A percentile compares a stretch with the other conserved stretches of the same genome.
phyloP scores from a whole-genome alignment of 2,329 filamentous ascomycete genomes.

The Fusarium hostae region DNA sequence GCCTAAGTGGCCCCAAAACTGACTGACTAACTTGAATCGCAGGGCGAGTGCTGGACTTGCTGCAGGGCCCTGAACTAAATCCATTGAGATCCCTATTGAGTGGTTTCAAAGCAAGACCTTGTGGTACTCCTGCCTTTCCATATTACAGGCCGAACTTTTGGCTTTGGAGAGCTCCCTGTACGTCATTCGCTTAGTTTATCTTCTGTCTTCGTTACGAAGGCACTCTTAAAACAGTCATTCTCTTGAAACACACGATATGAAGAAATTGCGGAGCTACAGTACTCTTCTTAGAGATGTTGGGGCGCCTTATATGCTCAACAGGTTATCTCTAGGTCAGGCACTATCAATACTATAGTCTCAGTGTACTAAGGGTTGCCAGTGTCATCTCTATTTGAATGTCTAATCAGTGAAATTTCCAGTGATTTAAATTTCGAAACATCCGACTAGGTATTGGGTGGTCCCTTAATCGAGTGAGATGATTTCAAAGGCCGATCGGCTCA shows the following conservation, averaged over 20 bases:
- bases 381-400: neutral
- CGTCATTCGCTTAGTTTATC: neutral
- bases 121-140: neutral
- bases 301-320: neutral
- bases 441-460: fast-evolving
- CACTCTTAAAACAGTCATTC: neutral
- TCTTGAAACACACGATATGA: neutral
- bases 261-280: too few species aligned
- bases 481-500: too few species aligned
- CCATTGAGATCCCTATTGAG: neutral
- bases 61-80: neutral
- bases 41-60: conserved; percentile 17
- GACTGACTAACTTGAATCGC: neutral
- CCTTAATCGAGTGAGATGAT: fast-evolving
- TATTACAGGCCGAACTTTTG: too few species aligned
- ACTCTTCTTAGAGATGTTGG: too few species aligned
- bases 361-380: neutral
- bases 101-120: fast-evolving
- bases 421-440: fast-evolving
- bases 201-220: neutral
- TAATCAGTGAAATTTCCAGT: fast-evolving
- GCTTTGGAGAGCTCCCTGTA: fast-evolving
- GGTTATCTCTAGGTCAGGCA: neutral
- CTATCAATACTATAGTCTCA: neutral
- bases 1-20: fast-evolving